Evolutionary conservation across 371 early-diverging fungal species (phyloP).

Genomic region (Apophysomyces elegans): DNA sequence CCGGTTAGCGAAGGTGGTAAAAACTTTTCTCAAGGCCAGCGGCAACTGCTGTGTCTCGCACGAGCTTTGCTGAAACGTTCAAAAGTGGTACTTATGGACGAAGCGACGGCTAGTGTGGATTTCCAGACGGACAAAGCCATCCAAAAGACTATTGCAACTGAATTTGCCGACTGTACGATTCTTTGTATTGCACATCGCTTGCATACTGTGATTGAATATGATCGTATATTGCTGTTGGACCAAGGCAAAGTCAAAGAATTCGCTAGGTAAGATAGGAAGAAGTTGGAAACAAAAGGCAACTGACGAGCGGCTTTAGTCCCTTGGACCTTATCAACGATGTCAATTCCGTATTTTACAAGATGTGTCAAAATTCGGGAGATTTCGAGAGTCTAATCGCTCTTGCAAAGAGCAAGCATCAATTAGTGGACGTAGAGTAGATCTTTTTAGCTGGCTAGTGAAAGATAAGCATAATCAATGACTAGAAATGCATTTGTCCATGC

Average conservation of each 20-base stretch:
- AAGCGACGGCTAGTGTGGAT: conserved; percentile 69
- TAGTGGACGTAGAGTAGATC: conserved; percentile 13
- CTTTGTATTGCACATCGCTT: conserved; percentile 73
- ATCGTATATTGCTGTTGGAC: conserved; percentile 44
- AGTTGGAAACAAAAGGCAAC: neutral
- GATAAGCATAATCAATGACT: too few relatives aligned
- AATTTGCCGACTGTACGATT: conserved; percentile 64
- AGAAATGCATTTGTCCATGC: too few relatives aligned
- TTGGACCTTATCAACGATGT: conserved; percentile 48
- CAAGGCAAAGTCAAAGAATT: conserved; percentile 39
- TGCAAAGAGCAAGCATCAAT: conserved; percentile 37
- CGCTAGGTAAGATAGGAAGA: conserved; percentile 24
- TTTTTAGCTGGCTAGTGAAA: neutral
- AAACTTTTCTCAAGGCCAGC: conserved; percentile 82
- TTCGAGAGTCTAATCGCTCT: conserved; percentile 55
- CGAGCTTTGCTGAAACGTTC: conserved; percentile 69
- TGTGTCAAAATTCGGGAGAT: conserved; percentile 74
- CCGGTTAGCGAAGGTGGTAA: conserved; percentile 72
- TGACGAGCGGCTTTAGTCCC: conserved; percentile 35
- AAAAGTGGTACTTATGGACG: conserved; percentile 63
- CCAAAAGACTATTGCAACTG: conserved; percentile 59
- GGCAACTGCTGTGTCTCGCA: conserved; percentile 82
- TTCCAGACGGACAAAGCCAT: conserved; percentile 63
- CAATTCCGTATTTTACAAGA: conserved; percentile 57
- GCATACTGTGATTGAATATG: conserved; percentile 55